Evolutionary conservation across 164 flowering plant species (phyloP), one percentile per base, ranked within the genome.

Genomic region (Buxus sempervirens): DNA sequence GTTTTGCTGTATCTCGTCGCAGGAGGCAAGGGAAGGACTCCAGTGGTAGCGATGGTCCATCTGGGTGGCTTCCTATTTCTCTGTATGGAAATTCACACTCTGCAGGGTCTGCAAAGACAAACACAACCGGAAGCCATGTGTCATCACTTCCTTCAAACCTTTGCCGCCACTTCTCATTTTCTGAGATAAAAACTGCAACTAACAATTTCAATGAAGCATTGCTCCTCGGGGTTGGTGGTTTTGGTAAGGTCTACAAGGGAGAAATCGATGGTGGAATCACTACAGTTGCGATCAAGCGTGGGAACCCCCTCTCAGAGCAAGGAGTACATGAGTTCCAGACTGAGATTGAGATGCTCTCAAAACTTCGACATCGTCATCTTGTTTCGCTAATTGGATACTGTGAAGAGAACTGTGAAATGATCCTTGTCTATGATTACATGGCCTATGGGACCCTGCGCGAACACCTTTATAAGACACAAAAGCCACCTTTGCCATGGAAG

Each of bases 341-440:
- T 9, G 94, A 89, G 75, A 89, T 89, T 51, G 94, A 89, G 73
- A 84, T 89, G 91, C 90, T 89, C 24, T 89, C 94, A 3, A 89
- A 89, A 59, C 90, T 89, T 59, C 86, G 94, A 13, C 94, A 89
- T 69, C 86, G 94, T 22, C 94, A 89, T 71, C 87, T 89, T 59
- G 94, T 89, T 21, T 89, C 94, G 5, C 68, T 89, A 54, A 87
- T 89, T 64, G 94, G 94, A 22, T 89, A 89, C 69, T 89, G 94
- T 56, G 93, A 89, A 62, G 92, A 86, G 63, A 89, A 87, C 72
- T 69, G 76, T 55, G 94, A 90, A 69, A 89, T 90, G 94, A 90
- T 90, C 60, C 87, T 90, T 9, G 97, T 90, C 26, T 90, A 90
- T 70, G 92, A 90, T 58, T 82, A 87, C 81, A 90, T 90, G 95